Evolutionary conservation across 345 rosid genomes (phyloP).

Genomic region (Eutrema japonicum): DNA sequence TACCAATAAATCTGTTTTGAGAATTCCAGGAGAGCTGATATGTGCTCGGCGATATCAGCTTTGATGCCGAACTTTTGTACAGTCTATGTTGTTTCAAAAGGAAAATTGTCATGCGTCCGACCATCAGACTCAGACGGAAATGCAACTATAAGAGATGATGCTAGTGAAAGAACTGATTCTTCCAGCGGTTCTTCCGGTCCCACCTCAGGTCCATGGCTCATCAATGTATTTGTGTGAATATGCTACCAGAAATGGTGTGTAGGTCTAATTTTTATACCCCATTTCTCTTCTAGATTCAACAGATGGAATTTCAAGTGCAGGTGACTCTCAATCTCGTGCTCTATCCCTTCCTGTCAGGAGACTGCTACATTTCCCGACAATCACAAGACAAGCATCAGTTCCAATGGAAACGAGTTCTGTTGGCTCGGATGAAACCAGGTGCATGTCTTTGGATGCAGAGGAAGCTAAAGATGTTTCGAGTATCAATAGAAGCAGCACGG

Average conservation of each 20-base stretch:
- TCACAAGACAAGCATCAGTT: constrained; percentile 37
- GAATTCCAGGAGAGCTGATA: constrained; percentile 47
- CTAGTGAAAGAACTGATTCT: constrained; percentile 55
- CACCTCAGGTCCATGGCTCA: constrained; percentile 35
- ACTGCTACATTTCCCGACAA: constrained; percentile 14
- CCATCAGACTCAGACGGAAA: constrained; percentile 69
- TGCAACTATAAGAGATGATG: constrained; percentile 56
- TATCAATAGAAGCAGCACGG: constrained; percentile 43
- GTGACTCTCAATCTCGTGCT: constrained; percentile 36
- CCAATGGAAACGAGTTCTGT: constrained; percentile 49
- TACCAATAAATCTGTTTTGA: constrained; percentile 18
- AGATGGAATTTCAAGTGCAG: constrained; percentile 33
- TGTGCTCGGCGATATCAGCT: constrained; percentile 68
- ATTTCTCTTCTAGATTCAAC: constrained; percentile 33
- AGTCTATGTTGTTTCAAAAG: constrained; percentile 75
- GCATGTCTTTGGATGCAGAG: constrained; percentile 48
- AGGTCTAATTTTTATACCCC: constrained; percentile 4
- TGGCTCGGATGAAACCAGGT: constrained; percentile 44
- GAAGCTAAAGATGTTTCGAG: constrained; percentile 44
- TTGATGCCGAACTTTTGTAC: constrained; percentile 72
- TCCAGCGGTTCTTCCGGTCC: constrained; percentile 50
- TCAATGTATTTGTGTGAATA: constrained; percentile 12
- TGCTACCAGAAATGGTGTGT: constrained; percentile 9
- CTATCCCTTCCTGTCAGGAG: constrained; percentile 38
- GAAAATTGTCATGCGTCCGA: constrained; percentile 70